Base-by-base conservation (phyloP, 106 monocot genomes). In the Platanthera zijinensis region DNA sequence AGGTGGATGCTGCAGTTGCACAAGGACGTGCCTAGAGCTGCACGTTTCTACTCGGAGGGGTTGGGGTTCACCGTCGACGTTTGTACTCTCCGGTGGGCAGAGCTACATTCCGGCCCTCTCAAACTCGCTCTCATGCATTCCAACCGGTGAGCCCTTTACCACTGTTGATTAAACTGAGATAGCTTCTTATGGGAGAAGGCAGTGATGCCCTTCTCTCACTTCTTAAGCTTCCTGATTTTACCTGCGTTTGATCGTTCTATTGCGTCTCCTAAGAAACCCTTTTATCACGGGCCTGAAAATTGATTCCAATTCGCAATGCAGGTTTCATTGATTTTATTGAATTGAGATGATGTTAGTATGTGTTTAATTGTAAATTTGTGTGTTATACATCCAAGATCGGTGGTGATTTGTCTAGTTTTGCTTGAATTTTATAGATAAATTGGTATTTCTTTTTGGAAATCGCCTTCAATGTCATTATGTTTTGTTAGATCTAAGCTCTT, bases 111-210 rank as follows among this genome's bases (percentile, higher is more conserved):
- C 47, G 94, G 91, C 30, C 83, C 89, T 11, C 82, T 99, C 75
- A 94, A 90, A 74, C 89, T 99, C 15, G 91, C 97, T 52, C 95
- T 95, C 72, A 79, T 92, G 92, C 90, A 95, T 69, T 85, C 84
- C 56, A 50, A 19, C 75, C 76, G 80, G 83, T 76, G 6, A 17
- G 17, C 19, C 2, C 62, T 63, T 63, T 63, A 0, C 19, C 62
- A 21, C 18, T 21, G 0, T 63, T 63, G 7, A 63, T 7, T 63
- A 21, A 21, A 63, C 22, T 63, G 22, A 63, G 15, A 22, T 1
- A 63, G 8, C 5, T 63, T 21, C 21, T 63, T 63, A 63, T 5
- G 21, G 5, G 19, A 9, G 6, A 63, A 63, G 22, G 62, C 62
- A 63, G 22, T 1, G 7, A 7, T 63, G 19, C 19, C 18, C 21